A percentile compares a stretch with the other conserved stretches of the same genome.
Conservation (phyloP, 2,329 filamentous ascomycete species). For the Alternaria panax region DNA sequence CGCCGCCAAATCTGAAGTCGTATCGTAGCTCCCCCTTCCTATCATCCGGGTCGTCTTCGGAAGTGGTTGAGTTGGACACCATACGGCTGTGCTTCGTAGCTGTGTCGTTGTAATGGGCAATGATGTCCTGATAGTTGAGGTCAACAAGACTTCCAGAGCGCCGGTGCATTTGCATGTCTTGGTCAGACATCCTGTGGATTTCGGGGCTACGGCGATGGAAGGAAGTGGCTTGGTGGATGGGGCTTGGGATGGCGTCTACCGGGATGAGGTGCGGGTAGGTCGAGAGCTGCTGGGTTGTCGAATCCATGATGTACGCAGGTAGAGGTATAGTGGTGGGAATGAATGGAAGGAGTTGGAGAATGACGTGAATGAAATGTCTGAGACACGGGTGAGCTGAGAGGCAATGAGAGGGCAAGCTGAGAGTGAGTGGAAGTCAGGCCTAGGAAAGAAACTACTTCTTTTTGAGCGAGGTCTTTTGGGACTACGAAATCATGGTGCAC, state of each 20-base stretch:
- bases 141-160: background rate
- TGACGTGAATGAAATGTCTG: too few relatives aligned
- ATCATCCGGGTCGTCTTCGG: background rate
- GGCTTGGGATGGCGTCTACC: background rate
- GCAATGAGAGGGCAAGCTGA: too few relatives aligned
- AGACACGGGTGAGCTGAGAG: too few relatives aligned
- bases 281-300: background rate
- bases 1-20: background rate
- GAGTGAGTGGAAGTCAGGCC: too few relatives aligned
- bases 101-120: background rate
- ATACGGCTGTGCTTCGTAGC: background rate
- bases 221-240: background rate
- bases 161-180: background rate
- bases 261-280: background rate
- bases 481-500: too few relatives aligned
- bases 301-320: background rate
- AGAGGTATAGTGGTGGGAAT: too few relatives aligned
- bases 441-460: too few relatives aligned
- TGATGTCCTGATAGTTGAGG: background rate
- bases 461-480: too few relatives aligned
- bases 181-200: background rate
- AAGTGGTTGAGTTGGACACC: background rate
- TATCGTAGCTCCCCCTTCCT: background rate
- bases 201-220: background rate
- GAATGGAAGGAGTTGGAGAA: too few relatives aligned